These are phyloP conservation scores for thale cress (Arabidopsis thaliana) DNA, from an alignment of 345 rosid genomes.

Conservation along the genomic window DNA sequence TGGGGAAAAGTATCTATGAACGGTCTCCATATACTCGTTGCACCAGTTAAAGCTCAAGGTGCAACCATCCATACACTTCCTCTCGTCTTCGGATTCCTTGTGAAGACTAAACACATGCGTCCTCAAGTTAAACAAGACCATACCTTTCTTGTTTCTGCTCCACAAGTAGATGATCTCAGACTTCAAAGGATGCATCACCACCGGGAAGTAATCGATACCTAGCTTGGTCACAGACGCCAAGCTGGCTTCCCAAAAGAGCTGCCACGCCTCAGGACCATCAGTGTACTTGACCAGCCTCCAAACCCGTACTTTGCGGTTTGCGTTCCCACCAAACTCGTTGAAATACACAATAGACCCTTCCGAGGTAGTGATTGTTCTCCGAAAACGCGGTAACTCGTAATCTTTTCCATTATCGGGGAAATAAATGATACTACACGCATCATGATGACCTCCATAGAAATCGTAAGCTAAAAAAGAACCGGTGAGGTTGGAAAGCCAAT, in stretches of 20 bases:
- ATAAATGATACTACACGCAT: no score
- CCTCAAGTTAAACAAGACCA: conserved; percentile 33
- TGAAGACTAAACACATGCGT: conserved; percentile 18
- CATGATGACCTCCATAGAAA: conserved; percentile 20
- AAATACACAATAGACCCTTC: no score
- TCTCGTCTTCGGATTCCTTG: neutral
- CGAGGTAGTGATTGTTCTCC: no score
- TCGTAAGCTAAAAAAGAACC: conserved; percentile 12
- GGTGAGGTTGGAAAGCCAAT: conserved; percentile 7
- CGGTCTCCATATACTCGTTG: no score
- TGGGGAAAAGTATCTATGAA: no score
- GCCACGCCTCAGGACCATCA: conserved; percentile 25
- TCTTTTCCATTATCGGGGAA: no score
- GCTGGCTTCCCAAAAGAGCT: conserved; percentile 18
- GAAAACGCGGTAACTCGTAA: no score
- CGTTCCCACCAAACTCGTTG: no score
- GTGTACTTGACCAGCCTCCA: conserved; percentile 29
- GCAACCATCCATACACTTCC: no score
- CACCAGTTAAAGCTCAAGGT: no score
- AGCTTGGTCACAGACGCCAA: neutral
- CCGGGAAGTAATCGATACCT: neutral
- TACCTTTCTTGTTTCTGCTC: neutral
- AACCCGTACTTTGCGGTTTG: conserved; percentile 10
- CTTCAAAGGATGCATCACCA: neutral
- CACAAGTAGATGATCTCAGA: conserved; percentile 35